phyloP scores from a whole-genome alignment of 1,139 yeast species.

The Yamadazyma jaroonii region DNA sequence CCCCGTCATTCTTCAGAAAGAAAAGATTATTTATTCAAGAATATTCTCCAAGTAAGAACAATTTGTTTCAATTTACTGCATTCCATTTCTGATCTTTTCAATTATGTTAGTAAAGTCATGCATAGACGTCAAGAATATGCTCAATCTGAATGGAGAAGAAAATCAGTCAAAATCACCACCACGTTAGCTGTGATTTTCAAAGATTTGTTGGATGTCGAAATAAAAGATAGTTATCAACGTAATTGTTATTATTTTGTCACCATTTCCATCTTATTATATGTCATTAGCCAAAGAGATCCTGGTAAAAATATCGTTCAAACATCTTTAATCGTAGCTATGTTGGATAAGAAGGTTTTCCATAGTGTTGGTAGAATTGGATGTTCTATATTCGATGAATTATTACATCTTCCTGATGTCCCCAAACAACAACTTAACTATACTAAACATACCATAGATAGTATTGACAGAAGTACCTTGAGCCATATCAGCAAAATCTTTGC shows the following conservation, averaged over 20 bases:
- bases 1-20: slow-evolving; percentile 25
- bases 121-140: slow-evolving; percentile 44
- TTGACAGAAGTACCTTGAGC: slow-evolving; percentile 39
- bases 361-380: slow-evolving; percentile 21
- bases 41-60: slow-evolving; percentile 54
- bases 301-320: slow-evolving; percentile 36
- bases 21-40: slow-evolving; percentile 57
- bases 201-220: slow-evolving; percentile 21
- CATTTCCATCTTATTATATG: slow-evolving; percentile 26
- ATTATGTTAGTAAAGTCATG: slow-evolving; percentile 40
- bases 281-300: slow-evolving; percentile 29
- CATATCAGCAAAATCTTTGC: slow-evolving; percentile 41
- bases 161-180: slow-evolving; percentile 40
- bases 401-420: neutral
- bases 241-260: slow-evolving; percentile 29
- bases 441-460: slow-evolving; percentile 32
- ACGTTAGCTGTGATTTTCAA: slow-evolving; percentile 33
- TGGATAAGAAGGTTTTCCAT: slow-evolving; percentile 46
- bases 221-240: slow-evolving; percentile 17
- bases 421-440: slow-evolving; percentile 33
- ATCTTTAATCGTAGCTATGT: slow-evolving; percentile 43
- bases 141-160: slow-evolving; percentile 30
- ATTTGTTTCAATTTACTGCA: slow-evolving; percentile 51
- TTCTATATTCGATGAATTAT: slow-evolving; percentile 1
- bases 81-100: slow-evolving; percentile 40